phyloP scores from a whole-genome alignment of 352 stramenopile genomes.

The Phytophthora tentaculata region DNA sequence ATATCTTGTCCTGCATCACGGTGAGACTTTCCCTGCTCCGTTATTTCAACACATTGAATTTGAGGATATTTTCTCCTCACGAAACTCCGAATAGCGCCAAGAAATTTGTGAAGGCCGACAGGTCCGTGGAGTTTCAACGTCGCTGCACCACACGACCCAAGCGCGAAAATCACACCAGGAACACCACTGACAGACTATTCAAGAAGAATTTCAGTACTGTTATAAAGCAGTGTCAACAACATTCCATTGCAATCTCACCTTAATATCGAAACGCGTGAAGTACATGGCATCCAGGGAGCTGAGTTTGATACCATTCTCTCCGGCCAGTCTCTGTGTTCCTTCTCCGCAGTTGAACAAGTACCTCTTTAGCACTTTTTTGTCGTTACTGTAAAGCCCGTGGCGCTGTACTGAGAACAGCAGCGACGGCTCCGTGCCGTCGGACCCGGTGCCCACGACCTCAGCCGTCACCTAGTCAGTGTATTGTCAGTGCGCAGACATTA shows the following conservation, averaged over 20 bases:
- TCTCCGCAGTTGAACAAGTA: conserved; percentile 83
- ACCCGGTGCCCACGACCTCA: conserved; percentile 67
- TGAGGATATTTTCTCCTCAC: conserved; percentile 69
- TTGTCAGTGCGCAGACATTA: conserved; percentile 3
- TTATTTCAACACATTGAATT: conserved; percentile 59
- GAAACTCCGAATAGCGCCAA: conserved; percentile 68
- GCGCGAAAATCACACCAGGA: conserved; percentile 67
- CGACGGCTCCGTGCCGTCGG: conserved; percentile 73
- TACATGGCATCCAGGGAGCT: conserved; percentile 72
- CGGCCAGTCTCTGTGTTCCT: conserved; percentile 68
- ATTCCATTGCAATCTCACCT: conserved; percentile 34
- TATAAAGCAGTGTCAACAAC: background rate
- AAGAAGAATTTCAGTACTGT: conserved; percentile 2
- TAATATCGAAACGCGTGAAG: conserved; percentile 67
- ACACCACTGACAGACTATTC: conserved; percentile 69
- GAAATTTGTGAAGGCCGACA: conserved; percentile 40
- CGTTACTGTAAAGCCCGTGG: conserved; percentile 68
- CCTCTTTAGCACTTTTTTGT: conserved; percentile 61
- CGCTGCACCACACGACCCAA: conserved; percentile 57
- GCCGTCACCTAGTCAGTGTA: conserved; percentile 43
- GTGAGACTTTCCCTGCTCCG: background rate
- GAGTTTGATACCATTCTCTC: conserved; percentile 76
- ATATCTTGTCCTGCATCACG: background rate
- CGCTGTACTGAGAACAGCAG: conserved; percentile 70
- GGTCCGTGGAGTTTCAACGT: conserved; percentile 59